These are phyloP conservation scores for Ogataea hybrid DNA, from an alignment of 1,139 yeast genomes.

Conservation along the genomic window DNA sequence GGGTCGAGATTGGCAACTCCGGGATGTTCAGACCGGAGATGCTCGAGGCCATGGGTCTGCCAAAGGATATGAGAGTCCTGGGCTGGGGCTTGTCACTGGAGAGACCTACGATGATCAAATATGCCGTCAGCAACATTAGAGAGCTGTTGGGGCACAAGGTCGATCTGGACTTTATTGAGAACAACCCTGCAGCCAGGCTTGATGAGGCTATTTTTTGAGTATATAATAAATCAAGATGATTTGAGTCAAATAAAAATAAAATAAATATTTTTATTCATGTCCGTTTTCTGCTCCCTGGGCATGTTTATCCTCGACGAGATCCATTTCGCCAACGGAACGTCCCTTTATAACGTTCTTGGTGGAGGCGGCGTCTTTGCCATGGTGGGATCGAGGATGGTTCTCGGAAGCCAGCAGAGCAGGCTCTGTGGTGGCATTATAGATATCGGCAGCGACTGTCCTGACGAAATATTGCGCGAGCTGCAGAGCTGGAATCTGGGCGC, in stretches of 20 bases:
- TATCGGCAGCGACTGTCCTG: slow-evolving; percentile 76
- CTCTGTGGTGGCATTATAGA: slow-evolving; percentile 71
- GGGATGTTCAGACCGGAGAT: slow-evolving; percentile 99
- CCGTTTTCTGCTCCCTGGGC: slow-evolving; percentile 64
- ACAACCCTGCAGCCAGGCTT: slow-evolving; percentile 95
- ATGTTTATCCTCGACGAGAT: slow-evolving; percentile 94
- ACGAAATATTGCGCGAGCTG: slow-evolving; percentile 42
- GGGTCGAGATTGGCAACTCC: slow-evolving; percentile 99
- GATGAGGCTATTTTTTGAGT: slow-evolving; percentile 59
- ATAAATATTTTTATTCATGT: not conserved
- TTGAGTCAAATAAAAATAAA: not conserved
- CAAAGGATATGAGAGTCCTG: slow-evolving; percentile 86
- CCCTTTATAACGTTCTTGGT: slow-evolving; percentile 63
- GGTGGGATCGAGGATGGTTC: slow-evolving; percentile 66
- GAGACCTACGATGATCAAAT: slow-evolving; percentile 99
- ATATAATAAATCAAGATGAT: not conserved
- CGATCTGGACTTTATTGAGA: slow-evolving; percentile 87
- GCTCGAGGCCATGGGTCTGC: slow-evolving; percentile 98
- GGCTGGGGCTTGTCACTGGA: slow-evolving; percentile 98
- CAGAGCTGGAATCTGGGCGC: slow-evolving; percentile 62
- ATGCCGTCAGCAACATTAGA: slow-evolving; percentile 92
- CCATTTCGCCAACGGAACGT: slow-evolving; percentile 45
- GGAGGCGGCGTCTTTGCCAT: slow-evolving; percentile 90
- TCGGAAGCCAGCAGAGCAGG: slow-evolving; percentile 36
- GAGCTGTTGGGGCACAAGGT: slow-evolving; percentile 95